Evolutionary conservation across 2,329 filamentous ascomycete species (phyloP).

Genomic region (Fusarium newnesense): DNA sequence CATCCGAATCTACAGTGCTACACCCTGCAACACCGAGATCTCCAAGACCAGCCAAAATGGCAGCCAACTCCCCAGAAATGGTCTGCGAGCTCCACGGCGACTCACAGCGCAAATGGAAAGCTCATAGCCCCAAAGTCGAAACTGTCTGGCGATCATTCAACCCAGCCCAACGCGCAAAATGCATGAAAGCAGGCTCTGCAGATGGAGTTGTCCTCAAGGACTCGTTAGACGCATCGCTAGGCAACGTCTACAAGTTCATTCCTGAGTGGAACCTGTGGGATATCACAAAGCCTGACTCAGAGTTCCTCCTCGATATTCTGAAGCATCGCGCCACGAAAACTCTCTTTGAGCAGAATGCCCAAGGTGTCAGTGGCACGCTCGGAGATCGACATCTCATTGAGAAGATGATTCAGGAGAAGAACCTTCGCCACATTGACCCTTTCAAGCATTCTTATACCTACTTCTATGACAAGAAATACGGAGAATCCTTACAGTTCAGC

Average conservation of each 20-base stretch:
- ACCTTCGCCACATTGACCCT: conserved; percentile 44
- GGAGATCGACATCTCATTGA: conserved; percentile 52
- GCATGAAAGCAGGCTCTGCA: conserved; percentile 48
- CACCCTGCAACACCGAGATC: not conserved
- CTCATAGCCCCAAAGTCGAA: conserved; percentile 50
- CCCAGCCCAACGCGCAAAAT: conserved; percentile 47
- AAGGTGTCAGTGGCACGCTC: conserved; percentile 43
- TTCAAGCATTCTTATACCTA: conserved; percentile 50
- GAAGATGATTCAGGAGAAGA: conserved; percentile 47
- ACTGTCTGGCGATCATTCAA: conserved; percentile 53
- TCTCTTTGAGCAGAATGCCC: conserved; percentile 49
- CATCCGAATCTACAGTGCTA: not conserved
- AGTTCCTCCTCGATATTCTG: conserved; percentile 53
- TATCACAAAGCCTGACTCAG: conserved; percentile 48
- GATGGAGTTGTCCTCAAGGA: conserved; percentile 51
- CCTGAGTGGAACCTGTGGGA: conserved; percentile 59
- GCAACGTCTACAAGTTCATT: conserved; percentile 51
- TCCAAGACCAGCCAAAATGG: not conserved
- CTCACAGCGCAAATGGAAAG: not conserved
- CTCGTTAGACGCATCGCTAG: conserved; percentile 48
- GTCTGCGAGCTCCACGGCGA: not conserved
- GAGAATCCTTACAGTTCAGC: conserved; percentile 46
- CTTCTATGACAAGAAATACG: conserved; percentile 52
- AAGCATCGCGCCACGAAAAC: conserved; percentile 50
- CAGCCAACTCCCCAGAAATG: not conserved